phyloP scores from a whole-genome alignment of 1,284 basidiomycete species.

The Trichosporon sp. region DNA sequence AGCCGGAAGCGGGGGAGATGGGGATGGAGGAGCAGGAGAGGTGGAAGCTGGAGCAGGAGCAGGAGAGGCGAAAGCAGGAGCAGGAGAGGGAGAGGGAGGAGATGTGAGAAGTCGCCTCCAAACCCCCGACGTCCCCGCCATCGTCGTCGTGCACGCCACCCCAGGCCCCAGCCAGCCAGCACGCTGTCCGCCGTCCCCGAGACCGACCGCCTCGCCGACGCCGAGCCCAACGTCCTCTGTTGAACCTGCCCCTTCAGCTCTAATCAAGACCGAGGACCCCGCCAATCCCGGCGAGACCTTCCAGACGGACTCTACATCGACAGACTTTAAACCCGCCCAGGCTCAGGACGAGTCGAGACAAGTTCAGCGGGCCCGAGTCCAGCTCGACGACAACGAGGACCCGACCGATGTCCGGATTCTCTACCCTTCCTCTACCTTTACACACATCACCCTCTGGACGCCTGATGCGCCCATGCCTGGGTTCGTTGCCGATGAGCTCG shows the following conservation, averaged over 20 bases:
- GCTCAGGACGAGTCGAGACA: no score
- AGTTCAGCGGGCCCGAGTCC: no score
- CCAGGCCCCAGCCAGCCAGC: neutral
- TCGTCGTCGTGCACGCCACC: neutral
- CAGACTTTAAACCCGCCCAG: no score
- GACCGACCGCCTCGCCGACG: neutral
- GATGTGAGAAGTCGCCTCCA: neutral
- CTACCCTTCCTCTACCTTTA: constrained; percentile 27
- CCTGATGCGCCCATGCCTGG: constrained; percentile 38
- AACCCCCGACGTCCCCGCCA: neutral
- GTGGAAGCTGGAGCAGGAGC: no score
- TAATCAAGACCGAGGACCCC: neutral
- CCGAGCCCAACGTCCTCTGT: neutral
- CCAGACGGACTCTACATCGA: no score
- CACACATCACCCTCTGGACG: constrained; percentile 37
- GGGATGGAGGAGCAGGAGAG: no score
- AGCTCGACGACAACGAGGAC: neutral
- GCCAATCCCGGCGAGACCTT: no score
- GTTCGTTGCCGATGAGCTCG: constrained; percentile 23
- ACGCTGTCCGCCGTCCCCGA: neutral
- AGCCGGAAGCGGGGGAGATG: no score
- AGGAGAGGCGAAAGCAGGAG: neutral
- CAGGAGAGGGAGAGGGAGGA: neutral
- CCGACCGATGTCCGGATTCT: constrained; percentile 19
- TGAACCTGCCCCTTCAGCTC: no score